Percentiles rank a stretch among this genome's conserved stretches.
These are phyloP conservation scores for Penicillium sp. DNA, from an alignment of 2,329 filamentous ascomycete genomes.

Conservation along the genomic window DNA sequence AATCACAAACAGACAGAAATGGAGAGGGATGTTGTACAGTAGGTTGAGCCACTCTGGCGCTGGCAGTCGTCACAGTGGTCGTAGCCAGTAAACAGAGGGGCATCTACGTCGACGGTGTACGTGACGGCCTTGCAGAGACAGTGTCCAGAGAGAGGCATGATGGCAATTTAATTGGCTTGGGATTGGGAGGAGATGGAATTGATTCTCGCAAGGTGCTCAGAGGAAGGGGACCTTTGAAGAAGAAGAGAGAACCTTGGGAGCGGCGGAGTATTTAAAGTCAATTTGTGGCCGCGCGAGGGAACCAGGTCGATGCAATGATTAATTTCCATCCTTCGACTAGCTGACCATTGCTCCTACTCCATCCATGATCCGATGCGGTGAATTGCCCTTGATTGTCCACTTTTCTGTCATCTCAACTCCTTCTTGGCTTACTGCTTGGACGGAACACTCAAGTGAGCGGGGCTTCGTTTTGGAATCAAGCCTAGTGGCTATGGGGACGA, in stretches of 20 bases:
- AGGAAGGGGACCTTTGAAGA: background rate
- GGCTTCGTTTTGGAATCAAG: background rate
- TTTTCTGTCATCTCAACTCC: background rate
- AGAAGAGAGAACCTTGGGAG: background rate
- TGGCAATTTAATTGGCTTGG: constrained; percentile 31
- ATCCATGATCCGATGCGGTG: background rate
- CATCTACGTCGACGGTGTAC: constrained; percentile 60
- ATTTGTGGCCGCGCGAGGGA: background rate
- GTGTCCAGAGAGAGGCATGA: constrained; percentile 68
- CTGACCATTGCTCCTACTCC: background rate
- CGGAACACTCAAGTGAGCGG: background rate
- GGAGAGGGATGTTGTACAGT: constrained; percentile 46
- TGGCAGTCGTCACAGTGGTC: constrained; percentile 76
- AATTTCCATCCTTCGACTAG: background rate
- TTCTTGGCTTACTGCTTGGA: background rate
- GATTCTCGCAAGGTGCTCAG: constrained; percentile 28
- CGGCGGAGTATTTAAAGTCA: constrained; percentile 19
- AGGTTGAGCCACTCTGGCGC: constrained; percentile 68
- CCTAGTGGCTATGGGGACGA: background rate
- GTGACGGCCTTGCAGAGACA: constrained; percentile 72
- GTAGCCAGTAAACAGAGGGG: constrained; percentile 55
- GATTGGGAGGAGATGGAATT: background rate
- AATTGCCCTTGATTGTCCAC: background rate
- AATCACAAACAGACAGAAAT: background rate
- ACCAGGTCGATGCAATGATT: background rate